phyloP scores from a whole-genome alignment of 805 yeast species.

The Suhomyces emberorum region DNA sequence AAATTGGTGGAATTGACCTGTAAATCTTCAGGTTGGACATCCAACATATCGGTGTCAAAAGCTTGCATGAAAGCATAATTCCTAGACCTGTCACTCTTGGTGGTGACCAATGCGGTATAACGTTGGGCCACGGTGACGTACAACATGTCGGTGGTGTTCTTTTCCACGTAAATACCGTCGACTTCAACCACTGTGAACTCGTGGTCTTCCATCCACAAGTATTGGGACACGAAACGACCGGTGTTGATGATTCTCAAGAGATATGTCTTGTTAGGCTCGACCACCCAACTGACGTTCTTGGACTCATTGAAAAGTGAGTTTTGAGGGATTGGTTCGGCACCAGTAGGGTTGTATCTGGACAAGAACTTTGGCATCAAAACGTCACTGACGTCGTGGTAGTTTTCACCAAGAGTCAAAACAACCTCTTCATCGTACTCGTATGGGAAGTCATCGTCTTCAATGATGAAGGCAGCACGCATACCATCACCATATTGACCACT shows the following conservation, averaged over 20 bases:
- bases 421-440: constrained; percentile 81
- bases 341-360: constrained; percentile 83
- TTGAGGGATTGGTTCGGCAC: constrained; percentile 97
- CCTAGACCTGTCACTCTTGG: constrained; percentile 56
- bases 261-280: constrained; percentile 84
- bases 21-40: constrained; percentile 62
- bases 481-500: constrained; percentile 93
- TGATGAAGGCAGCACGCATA: constrained; percentile 73
- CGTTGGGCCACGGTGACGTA: constrained; percentile 92
- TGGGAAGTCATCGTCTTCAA: constrained; percentile 66
- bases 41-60: constrained; percentile 82
- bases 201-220: constrained; percentile 86
- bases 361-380: constrained; percentile 56
- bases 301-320: constrained; percentile 78
- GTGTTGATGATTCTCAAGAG: constrained; percentile 74
- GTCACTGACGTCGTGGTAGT: constrained; percentile 73
- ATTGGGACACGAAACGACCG: constrained; percentile 92
- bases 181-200: constrained; percentile 82
- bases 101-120: constrained; percentile 72
- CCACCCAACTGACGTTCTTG: constrained; percentile 68
- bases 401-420: constrained; percentile 67
- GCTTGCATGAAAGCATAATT: constrained; percentile 83
- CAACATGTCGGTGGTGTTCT: constrained; percentile 62
- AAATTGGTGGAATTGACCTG: constrained; percentile 71
- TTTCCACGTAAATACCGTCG: constrained; percentile 86